Evolutionary conservation across 2,329 filamentous ascomycete genomes (phyloP), one percentile per base, ranked within the genome.

Genomic region (Emergomyces africanus): DNA sequence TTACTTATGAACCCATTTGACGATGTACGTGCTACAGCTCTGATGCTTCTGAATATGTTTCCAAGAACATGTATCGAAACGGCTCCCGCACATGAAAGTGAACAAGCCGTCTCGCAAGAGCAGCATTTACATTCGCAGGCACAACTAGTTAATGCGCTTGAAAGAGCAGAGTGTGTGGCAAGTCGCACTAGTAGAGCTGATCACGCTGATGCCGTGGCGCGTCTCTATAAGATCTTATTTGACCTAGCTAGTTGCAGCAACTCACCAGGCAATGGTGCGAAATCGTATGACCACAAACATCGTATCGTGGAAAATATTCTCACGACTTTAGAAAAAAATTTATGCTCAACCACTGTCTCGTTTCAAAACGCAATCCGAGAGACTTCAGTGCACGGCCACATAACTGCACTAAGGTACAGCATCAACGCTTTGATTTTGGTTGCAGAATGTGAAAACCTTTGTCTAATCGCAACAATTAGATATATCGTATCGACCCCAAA

Each of bases 1-100:
- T 81, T 96, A 25, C 74, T 95, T 8, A 78, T 95, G 68, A 89
- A 99, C 66, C 89, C 92, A 0, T 99, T 95, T 67, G 94, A 97
- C 60, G 94, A 99, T 71, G 88, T 97, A 4, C 81, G 92, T 64
- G 83, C 75, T 53, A 74, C 72, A 0, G 74, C 82, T 8, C 71
- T 79, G 15, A 69, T 70, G 15, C 70, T 81, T 5, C 67, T 84
- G 39, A 69, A 68, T 23, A 42, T 72, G 28, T 75, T 73, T 48
- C 73, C 74, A 18, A 60, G 56, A 5, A 61, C 69, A 6, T 61
- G 71, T 14, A 57, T 74, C 33, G 33, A 30, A 57, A 30, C 15
- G 15, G 28, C 25, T 1, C 48, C 42, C 12, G 20, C 1, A 15
- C 23, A 82, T 44, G 65, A n/a, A n/a, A n/a, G 62, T 1, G 20